These are phyloP conservation scores for Trichoderma harzianum DNA, from an alignment of 2,329 filamentous ascomycete genomes.

Conservation along the genomic window DNA sequence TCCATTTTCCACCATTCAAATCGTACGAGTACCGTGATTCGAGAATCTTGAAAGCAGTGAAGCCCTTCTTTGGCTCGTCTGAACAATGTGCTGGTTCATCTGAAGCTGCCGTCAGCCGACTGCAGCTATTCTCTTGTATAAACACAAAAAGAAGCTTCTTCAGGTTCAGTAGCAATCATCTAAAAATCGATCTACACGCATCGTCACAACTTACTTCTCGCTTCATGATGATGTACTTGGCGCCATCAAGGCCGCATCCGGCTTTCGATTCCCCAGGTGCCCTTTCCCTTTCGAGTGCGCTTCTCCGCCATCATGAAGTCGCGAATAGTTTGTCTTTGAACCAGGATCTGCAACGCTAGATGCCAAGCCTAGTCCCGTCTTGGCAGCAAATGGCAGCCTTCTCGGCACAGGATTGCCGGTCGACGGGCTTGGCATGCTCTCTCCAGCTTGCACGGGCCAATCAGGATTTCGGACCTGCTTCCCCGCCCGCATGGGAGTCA, in stretches of 20 bases:
- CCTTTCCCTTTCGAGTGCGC: not conserved
- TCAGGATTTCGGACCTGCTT: not conserved
- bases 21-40: not conserved
- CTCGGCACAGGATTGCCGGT: conserved; percentile 3
- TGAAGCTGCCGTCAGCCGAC: not conserved
- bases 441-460: not conserved
- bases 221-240: not conserved
- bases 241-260: not conserved
- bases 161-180: not conserved
- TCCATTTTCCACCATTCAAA: not conserved
- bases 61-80: not conserved
- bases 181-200: not conserved
- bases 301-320: not conserved
- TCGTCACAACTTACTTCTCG: not conserved
- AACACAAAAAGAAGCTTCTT: not conserved
- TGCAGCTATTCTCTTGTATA: not conserved
- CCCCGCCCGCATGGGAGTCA: not conserved
- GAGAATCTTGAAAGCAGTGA: not conserved
- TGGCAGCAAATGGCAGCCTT: not conserved
- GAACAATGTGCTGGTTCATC: not conserved
- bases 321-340: not conserved
- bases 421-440: not conserved
- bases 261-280: not conserved
- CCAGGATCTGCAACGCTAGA: conserved; percentile 1
- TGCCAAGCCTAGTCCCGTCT: not conserved